These are phyloP conservation scores for Debaryomyces coudertii DNA, from an alignment of 1,139 yeast genomes.

Conservation along the genomic window DNA sequence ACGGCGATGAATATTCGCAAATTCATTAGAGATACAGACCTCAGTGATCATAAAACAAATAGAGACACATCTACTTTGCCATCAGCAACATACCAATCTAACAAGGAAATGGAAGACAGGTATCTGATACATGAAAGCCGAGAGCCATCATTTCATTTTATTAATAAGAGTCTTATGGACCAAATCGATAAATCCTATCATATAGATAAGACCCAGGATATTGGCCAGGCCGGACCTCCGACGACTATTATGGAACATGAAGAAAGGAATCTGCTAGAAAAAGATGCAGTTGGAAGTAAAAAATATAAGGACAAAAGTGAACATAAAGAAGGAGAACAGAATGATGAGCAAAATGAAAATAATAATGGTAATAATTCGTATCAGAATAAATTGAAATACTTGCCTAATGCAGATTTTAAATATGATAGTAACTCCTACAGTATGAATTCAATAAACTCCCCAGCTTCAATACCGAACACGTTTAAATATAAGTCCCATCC, in stretches of 20 bases:
- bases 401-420: slow-evolving; percentile 38
- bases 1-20: slow-evolving; percentile 28
- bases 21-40: slow-evolving; percentile 30
- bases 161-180: slow-evolving; percentile 9
- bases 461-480: slow-evolving; percentile 47
- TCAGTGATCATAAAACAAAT: slow-evolving; percentile 22
- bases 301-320: not conserved
- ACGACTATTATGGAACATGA: not conserved
- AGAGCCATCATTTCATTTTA: slow-evolving; percentile 9
- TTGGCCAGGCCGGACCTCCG: not conserved
- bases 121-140: slow-evolving; percentile 4
- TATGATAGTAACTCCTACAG: slow-evolving; percentile 20
- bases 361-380: slow-evolving; percentile 21
- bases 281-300: not conserved
- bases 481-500: slow-evolving; percentile 51
- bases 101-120: not conserved
- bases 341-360: not conserved
- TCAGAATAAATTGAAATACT: slow-evolving; percentile 39
- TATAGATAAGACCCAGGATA: not conserved
- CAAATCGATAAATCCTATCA: slow-evolving; percentile 5
- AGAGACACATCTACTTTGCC: slow-evolving; percentile 11
- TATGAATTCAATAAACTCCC: slow-evolving; percentile 21
- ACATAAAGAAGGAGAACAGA: not conserved
- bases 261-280: not conserved
- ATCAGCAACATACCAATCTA: slow-evolving; percentile 8